Base-by-base conservation (phyloP, 176 grass and related monocot genomes). In the Guadua angustifolia region DNA sequence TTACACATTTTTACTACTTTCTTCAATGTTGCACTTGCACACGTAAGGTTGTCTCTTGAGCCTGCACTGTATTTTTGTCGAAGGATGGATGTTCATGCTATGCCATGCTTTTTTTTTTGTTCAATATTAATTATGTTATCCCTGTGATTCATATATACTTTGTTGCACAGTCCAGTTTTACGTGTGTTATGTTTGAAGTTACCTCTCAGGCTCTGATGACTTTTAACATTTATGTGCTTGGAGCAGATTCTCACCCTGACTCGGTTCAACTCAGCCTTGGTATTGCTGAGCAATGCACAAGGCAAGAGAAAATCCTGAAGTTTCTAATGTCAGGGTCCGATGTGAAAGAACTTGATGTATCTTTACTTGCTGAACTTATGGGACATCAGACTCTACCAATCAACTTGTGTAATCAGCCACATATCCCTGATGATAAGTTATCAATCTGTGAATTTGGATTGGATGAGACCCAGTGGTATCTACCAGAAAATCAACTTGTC, bases 261-360 rank as follows among this genome's bases (percentile, higher is more conserved):
- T 93, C 73, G 0, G 76, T 93, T 75, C 89, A 68, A 66, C 91
- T 99, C 61, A 86, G 93, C 77, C 81, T 92, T 73, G 88, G 91
- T 47, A 95, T 93, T 7, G 81, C 93, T 2, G 93, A 94, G 55
- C 89, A 92, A 15, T 95, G 89, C 11, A 74, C 67, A 44, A 90
- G 91, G 82, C 88, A 94, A 78, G 87, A 95, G 65, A 89, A 92
- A 73, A 94, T 95, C 24, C 59, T 94, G 26, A 87, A 91, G 79
- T 92, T 92, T 86, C 93, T 98, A 18, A 88, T 67, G 74, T 90
- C 92, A n/a, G 85, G 91, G 18, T 86, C 87, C 4, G 82, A 88
- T 16, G 46, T 84, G 60, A 72, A 82, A 44, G 82, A 77, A 36
- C 61, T 90, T 35, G 86, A 92, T 11, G 39, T 88, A 35, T 94